Evolutionary conservation across 345 rosid genomes (phyloP).

Genomic region (Eucalyptus regnans): DNA sequence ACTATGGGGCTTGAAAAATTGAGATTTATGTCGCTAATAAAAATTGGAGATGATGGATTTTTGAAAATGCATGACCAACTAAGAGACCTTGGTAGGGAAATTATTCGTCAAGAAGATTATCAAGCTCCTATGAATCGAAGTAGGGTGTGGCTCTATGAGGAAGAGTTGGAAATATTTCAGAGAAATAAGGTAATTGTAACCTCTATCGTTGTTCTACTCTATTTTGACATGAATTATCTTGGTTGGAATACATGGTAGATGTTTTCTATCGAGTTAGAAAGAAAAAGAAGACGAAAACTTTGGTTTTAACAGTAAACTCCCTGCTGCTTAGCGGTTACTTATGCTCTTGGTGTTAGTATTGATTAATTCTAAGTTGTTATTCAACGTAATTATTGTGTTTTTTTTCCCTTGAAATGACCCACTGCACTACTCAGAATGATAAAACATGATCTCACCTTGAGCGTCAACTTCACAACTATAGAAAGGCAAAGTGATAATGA

Average conservation of each 20-base stretch:
- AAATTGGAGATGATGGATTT: too few species aligned
- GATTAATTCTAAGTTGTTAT: rapidly evolving
- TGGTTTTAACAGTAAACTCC: background rate
- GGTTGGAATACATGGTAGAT: background rate
- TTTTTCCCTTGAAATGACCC: background rate
- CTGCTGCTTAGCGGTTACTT: background rate
- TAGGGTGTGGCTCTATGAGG: background rate
- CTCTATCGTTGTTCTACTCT: too few species aligned
- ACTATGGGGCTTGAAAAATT: too few species aligned
- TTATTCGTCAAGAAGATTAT: background rate
- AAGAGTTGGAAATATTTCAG: background rate
- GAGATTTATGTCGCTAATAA: too few species aligned
- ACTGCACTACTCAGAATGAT: rapidly evolving
- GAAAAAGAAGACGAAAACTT: background rate
- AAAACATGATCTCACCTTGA: rapidly evolving
- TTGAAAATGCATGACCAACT: too few species aligned
- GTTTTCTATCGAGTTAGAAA: background rate
- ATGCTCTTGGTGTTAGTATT: background rate
- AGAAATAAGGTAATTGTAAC: too few species aligned
- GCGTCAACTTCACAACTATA: background rate
- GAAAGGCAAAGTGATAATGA: background rate
- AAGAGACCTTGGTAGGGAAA: too few species aligned
- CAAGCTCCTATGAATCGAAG: rapidly evolving
- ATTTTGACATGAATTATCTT: too few species aligned
- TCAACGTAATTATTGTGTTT: rapidly evolving